Evolutionary conservation across 1,284 basidiomycete genomes (phyloP), one percentile per base, ranked within the genome.

Genomic region (Termitomyces sp.): DNA sequence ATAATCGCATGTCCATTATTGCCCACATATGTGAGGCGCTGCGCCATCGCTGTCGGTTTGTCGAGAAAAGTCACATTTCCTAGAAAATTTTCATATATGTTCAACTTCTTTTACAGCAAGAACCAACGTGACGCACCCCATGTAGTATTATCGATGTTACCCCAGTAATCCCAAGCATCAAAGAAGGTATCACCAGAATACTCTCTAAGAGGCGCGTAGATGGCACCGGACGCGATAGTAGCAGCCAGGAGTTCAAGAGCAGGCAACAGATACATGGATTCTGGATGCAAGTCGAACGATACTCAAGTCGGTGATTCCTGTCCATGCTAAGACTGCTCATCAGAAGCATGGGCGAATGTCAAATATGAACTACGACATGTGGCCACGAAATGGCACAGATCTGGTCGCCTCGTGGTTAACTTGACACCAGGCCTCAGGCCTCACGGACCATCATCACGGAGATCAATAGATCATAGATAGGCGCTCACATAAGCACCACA

Each of bases 1-100:
- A 88, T 71, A 56, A 88, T 75, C 1, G 79, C 82, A 54, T 79
- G 72, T 5, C 80, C 80, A 3, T 70, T 72, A 61, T 84, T 79
- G 43, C 84, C 80, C 43, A 83, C 65, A 60, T 77, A 84, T 3
- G 80, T 76, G n/a, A 87, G 68, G 18, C 68, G 62, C 53, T 73
- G 64, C 10, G 68, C 37, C 18, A 63, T 62, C 2, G 83, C 81
- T 37, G 66, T 65, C 4, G 67, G 64, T 55, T 68, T 64, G 59
- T 77, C 72, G 19, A 80, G 63, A 67, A 73, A 83, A 46, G 73
- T 76, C 1, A 80, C 34, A 40, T 39, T 24, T 44, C 31, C 28
- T 19, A 1, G n/a, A 8, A 31, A n/a, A 11, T 8, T 10, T 3
- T 18, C n/a, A n/a, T n/a, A n/a, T n/a, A 40, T 14, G 16, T n/a